Conservation (phyloP, 371 early-diverging fungal species). For the Saksenaea oblongispora region DNA sequence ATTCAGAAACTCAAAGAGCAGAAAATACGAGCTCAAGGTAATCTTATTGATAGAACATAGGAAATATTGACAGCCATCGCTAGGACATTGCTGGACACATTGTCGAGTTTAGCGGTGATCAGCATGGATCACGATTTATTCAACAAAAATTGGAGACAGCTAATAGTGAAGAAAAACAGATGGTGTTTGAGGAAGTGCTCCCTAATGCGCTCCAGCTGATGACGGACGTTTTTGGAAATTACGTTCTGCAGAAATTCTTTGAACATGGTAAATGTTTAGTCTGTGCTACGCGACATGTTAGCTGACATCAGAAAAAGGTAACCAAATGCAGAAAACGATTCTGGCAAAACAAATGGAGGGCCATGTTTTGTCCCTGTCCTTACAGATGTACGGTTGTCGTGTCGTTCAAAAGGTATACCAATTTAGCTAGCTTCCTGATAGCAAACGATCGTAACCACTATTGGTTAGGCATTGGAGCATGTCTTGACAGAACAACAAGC, state of each 20-base stretch:
- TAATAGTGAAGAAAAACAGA: constrained; percentile 89
- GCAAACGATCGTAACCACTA: neutral
- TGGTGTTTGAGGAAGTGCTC: constrained; percentile 96
- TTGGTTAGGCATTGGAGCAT: constrained; percentile 84
- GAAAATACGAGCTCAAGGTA: constrained; percentile 88
- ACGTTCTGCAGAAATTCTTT: constrained; percentile 99
- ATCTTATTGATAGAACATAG: constrained; percentile 4
- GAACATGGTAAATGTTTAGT: constrained; percentile 73
- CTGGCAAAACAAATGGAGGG: constrained; percentile 94
- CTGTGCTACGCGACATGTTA: neutral
- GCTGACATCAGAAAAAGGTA: constrained; percentile 21
- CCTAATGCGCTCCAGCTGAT: constrained; percentile 93
- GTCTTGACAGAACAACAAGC: constrained; percentile 89
- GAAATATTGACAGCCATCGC: neutral
- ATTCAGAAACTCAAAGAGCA: constrained; percentile 91
- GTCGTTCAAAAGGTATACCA: constrained; percentile 92
- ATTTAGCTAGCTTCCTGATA: neutral
- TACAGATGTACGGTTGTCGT: constrained; percentile 99
- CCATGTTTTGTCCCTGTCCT: constrained; percentile 89
- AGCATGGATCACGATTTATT: constrained; percentile 99
- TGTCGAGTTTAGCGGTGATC: constrained; percentile 98
- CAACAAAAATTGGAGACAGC: constrained; percentile 98
- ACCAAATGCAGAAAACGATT: constrained; percentile 83
- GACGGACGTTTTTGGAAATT: constrained; percentile 99
- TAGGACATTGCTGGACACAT: constrained; percentile 92